phyloP scores from a whole-genome alignment of 305 asterid genomes.

The Caryopteris hybrid region DNA sequence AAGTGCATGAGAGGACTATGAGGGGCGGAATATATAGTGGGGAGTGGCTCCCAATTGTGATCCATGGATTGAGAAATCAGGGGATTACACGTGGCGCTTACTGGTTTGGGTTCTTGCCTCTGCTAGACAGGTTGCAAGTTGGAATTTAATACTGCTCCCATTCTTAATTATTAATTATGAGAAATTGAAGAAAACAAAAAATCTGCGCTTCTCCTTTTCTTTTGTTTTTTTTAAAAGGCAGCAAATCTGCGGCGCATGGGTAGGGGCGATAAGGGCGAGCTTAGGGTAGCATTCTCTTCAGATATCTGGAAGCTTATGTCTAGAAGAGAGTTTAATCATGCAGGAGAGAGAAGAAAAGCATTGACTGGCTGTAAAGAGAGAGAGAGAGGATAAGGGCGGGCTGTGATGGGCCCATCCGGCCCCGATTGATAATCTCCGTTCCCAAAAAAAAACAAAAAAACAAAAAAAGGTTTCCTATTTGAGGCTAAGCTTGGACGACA shows the following conservation, averaged over 20 bases:
- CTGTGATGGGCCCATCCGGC: background rate
- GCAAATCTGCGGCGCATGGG: background rate
- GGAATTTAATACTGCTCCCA: no score
- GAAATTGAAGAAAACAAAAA: no score
- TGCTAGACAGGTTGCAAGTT: background rate
- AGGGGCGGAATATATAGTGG: background rate
- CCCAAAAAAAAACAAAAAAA: no score
- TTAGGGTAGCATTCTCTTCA: constrained; percentile 8
- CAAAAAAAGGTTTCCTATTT: background rate
- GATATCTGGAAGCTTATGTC: constrained; percentile 13
- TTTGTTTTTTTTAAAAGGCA: no score
- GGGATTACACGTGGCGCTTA: constrained; percentile 22
- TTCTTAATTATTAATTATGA: no score
- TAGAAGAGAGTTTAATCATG: constrained; percentile 15
- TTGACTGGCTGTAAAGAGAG: background rate
- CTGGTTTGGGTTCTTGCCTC: background rate
- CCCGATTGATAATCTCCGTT: no score
- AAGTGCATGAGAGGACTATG: background rate
- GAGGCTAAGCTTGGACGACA: constrained; percentile 4
- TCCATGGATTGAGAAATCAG: constrained; percentile 12
- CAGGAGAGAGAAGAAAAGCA: constrained; percentile 18
- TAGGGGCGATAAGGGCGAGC: background rate
- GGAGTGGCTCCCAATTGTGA: background rate
- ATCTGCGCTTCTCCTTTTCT: no score
- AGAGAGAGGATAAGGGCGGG: constrained; percentile 13